Percentiles rank a stretch among this genome's conserved stretches.
Conservation (phyloP, 495 filamentous ascomycete genomes). For the Mycothermus thermophilus region DNA sequence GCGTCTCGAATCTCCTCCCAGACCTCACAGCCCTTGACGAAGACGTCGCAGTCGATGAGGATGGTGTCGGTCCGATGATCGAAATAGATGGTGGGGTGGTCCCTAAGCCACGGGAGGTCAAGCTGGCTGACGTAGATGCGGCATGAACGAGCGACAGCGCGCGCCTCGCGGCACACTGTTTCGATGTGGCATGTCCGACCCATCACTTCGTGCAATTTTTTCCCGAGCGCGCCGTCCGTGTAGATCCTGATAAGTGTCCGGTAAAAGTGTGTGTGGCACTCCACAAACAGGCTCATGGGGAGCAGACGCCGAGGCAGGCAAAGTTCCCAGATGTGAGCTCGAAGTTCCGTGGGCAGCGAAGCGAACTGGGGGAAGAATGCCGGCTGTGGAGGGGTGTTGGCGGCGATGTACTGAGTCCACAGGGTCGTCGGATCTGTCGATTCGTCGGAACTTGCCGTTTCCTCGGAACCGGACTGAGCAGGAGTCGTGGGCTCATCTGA, state of each 20-base stretch:
- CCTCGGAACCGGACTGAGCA: too few species aligned
- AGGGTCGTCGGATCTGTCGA: too few species aligned
- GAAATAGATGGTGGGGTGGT: background rate
- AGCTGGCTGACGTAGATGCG: background rate
- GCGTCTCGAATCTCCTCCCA: constrained; percentile 1
- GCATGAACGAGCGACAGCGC: background rate
- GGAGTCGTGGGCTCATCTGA: too few species aligned
- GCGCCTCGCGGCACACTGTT: background rate
- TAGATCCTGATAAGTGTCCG: too few species aligned
- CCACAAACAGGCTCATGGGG: background rate
- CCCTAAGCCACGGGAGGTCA: background rate
- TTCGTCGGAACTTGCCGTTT: too few species aligned
- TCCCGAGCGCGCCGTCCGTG: too few species aligned
- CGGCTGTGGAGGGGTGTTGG: too few species aligned
- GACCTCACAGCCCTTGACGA: background rate
- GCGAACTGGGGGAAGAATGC: background rate
- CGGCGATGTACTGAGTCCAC: too few species aligned
- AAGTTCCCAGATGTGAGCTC: background rate
- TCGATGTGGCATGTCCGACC: background rate
- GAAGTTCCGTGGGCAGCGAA: background rate
- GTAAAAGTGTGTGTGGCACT: background rate
- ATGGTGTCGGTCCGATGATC: background rate
- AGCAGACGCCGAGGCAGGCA: constrained; percentile 1
- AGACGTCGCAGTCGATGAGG: constrained; percentile 1
- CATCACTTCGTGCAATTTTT: background rate